Evolutionary conservation across 306 rosid genomes (phyloP), one percentile per base, ranked within the genome.

Genomic region (Begonia loranthoides): DNA sequence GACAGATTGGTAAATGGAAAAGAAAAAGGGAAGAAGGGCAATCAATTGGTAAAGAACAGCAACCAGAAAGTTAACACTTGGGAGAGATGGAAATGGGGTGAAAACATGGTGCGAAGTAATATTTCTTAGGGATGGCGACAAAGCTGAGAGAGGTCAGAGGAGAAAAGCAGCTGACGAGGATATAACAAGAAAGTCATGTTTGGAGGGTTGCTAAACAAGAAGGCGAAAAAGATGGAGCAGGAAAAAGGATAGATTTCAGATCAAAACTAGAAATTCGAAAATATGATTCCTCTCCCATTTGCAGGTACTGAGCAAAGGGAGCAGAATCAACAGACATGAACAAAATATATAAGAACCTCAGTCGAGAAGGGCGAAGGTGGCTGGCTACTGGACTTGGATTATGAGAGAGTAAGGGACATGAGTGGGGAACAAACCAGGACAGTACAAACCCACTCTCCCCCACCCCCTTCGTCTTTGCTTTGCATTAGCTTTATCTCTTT

Each of bases 351-450:
- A 84, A 72, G 76, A 76, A 73, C 79, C 86, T 74, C 76, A 68
- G 71, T 77, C 71, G 73, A 79, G 78, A 87, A 87, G 81, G 87
- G 82, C 74, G 72, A 62, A 66, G 65, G 74, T 68, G 83, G 67
- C 87, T 74, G 78, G 36, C 36, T 77, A 10, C 15, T 74, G 70
- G 79, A 70, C 65, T 71, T 65, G 34, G 75, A 72, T 72, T 59
- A 64, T 41, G 60, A 36, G 66, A 70, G 75, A 81, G 63, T 66
- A 70, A 62, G 19, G 52, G 58, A 51, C 64, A 57, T 54, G 94
- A 72, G 94, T 86, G 72, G 96, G 81, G 93, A 85, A 82, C 88
- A 81, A 66, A 74, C 75, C 44, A 71, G 69, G 84, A 71, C 82
- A 77, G 82, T 77, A 76, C 84, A 79, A 77, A 73, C 88, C 82